phyloP scores from a whole-genome alignment of 768 basidiomycete genomes.

The Agrocybe praecox region DNA sequence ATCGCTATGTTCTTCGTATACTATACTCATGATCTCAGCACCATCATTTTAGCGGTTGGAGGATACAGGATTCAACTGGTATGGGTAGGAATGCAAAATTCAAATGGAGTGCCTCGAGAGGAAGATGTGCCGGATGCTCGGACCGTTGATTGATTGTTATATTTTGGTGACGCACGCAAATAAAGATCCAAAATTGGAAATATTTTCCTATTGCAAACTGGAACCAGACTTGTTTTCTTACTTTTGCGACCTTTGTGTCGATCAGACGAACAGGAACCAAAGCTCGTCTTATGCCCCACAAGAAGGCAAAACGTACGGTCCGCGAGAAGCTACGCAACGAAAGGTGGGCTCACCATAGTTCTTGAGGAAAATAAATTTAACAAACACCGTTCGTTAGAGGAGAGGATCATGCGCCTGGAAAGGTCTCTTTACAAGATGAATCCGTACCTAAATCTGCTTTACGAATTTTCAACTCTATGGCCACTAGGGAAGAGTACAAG shows the following conservation, averaged over 20 bases:
- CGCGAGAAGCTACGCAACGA: slow-evolving; percentile 44
- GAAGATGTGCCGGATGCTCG: not conserved
- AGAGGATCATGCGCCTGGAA: slow-evolving; percentile 50
- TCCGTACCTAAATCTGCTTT: slow-evolving; percentile 68
- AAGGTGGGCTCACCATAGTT: slow-evolving; percentile 37
- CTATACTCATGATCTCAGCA: too few relatives aligned
- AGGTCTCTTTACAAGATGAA: slow-evolving; percentile 49
- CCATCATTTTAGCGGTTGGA: too few relatives aligned
- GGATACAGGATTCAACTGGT: too few relatives aligned
- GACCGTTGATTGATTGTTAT: not conserved
- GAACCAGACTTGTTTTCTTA: too few relatives aligned
- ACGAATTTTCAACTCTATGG: slow-evolving; percentile 65
- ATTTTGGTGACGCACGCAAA: not conserved
- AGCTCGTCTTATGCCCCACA: slow-evolving; percentile 57
- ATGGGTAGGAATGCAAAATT: too few relatives aligned
- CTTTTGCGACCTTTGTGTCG: too few relatives aligned
- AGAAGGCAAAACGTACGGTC: slow-evolving; percentile 56
- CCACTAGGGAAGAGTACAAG: slow-evolving; percentile 58
- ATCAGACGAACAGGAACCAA: too few relatives aligned
- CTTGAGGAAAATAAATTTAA: not conserved
- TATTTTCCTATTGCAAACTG: not conserved
- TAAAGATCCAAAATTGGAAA: not conserved
- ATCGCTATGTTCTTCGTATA: too few relatives aligned
- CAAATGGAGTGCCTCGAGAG: too few relatives aligned
- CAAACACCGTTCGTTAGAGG: slow-evolving; percentile 36